A percentile compares a stretch with the other conserved stretches of the same genome.
Evolutionary conservation across 1,284 basidiomycete genomes (phyloP).

Genomic region (Trichosporon ovoides): DNA sequence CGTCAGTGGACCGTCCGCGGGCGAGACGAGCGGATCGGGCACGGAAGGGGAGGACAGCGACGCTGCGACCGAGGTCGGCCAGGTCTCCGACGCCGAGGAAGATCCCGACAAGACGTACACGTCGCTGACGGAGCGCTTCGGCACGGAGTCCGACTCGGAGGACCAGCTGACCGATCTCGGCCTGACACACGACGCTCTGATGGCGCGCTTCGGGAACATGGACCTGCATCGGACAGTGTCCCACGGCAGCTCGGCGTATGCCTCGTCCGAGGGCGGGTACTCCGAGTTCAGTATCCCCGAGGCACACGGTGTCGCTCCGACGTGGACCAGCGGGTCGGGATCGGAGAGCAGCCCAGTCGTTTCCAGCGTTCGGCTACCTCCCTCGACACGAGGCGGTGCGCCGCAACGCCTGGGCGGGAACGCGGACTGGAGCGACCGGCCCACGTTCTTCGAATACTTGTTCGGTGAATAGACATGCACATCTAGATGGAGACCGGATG

Average conservation of each 20-base stretch:
- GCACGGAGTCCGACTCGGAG: background rate
- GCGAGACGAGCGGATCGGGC: constrained; percentile 14
- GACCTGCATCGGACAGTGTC: constrained; percentile 16
- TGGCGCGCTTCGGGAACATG: constrained; percentile 8
- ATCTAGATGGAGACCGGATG: background rate
- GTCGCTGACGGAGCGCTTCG: constrained; percentile 12
- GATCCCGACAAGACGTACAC: constrained; percentile 9
- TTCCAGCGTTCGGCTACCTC: background rate
- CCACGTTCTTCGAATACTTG: constrained; percentile 47
- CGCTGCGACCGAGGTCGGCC: constrained; percentile 20
- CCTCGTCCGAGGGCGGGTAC: constrained; percentile 38
- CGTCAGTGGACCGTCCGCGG: constrained; percentile 28
- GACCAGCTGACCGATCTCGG: constrained; percentile 1
- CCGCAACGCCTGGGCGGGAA: constrained; percentile 17
- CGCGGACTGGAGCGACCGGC: constrained; percentile 34
- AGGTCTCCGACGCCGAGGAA: constrained; percentile 22
- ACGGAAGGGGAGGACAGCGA: constrained; percentile 15
- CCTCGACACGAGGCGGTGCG: constrained; percentile 1
- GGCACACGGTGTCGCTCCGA: background rate
- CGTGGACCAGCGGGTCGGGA: background rate
- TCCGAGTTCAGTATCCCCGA: constrained; percentile 24
- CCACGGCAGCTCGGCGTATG: constrained; percentile 35
- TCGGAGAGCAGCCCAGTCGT: background rate
- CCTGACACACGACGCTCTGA: constrained; percentile 1
- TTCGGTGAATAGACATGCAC: constrained; percentile 27